phyloP scores from a whole-genome alignment of 2,329 filamentous ascomycete genomes.

The Rutstroemia sp. region DNA sequence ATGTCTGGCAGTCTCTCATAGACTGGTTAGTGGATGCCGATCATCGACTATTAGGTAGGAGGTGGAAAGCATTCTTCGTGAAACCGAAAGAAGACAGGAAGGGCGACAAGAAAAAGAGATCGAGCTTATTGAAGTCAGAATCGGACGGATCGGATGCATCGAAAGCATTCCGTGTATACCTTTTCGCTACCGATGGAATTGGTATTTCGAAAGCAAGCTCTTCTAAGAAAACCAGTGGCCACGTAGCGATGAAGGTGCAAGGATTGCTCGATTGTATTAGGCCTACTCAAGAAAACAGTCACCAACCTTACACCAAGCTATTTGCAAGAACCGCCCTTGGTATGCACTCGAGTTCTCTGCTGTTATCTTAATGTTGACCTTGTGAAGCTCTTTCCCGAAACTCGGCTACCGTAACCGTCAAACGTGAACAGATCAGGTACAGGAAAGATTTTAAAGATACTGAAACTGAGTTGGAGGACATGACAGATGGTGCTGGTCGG shows the following conservation, averaged over 20 bases:
- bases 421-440: slow-evolving; percentile 37
- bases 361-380: neutral
- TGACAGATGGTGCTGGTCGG: slow-evolving; percentile 60
- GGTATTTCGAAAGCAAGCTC: neutral
- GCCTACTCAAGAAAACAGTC: slow-evolving; percentile 36
- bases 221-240: neutral
- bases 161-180: slow-evolving; percentile 38
- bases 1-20: slow-evolving; percentile 31
- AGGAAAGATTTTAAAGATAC: slow-evolving; percentile 25
- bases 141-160: slow-evolving; percentile 30
- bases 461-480: slow-evolving; percentile 33
- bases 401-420: slow-evolving; percentile 33
- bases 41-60: slow-evolving; percentile 24
- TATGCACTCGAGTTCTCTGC: slow-evolving; percentile 20
- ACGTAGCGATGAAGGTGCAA: slow-evolving; percentile 29
- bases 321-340: slow-evolving; percentile 52
- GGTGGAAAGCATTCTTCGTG: slow-evolving; percentile 25
- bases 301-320: slow-evolving; percentile 45
- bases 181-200: slow-evolving; percentile 48
- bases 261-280: slow-evolving; percentile 48
- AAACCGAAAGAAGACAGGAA: slow-evolving; percentile 22
- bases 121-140: slow-evolving; percentile 33
- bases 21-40: slow-evolving; percentile 32
- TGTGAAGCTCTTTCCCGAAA: slow-evolving; percentile 40
- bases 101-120: slow-evolving; percentile 26